Percentiles rank a stretch among this genome's conserved stretches.
Conservation (phyloP, 768 basidiomycete genomes). For the Rhizopogon vesiculosus region DNA sequence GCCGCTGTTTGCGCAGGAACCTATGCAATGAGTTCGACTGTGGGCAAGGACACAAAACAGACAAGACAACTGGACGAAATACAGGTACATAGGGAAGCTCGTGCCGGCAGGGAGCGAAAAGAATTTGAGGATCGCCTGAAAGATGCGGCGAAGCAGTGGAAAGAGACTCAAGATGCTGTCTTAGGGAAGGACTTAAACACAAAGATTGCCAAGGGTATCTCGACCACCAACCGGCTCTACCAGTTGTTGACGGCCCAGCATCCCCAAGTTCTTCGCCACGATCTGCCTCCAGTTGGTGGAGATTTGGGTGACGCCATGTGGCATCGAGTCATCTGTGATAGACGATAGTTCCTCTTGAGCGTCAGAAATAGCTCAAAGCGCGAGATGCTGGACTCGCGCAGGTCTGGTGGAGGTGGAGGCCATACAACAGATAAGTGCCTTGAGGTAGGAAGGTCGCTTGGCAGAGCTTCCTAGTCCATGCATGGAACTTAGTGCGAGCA, state of each 20-base stretch:
- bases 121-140: slow-evolving; percentile 59
- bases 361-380: background rate
- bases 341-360: background rate
- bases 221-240: background rate
- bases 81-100: slow-evolving; percentile 25
- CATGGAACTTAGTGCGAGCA: background rate
- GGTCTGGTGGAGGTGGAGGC: background rate
- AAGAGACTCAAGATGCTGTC: slow-evolving; percentile 2
- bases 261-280: background rate
- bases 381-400: background rate
- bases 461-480: background rate
- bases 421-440: background rate
- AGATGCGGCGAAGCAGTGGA: slow-evolving; percentile 48
- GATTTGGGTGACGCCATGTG: background rate
- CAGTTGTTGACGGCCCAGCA: background rate
- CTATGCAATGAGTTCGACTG: slow-evolving; percentile 8
- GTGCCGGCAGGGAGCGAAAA: slow-evolving; percentile 39
- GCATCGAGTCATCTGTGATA: background rate
- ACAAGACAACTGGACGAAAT: slow-evolving; percentile 23
- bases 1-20: slow-evolving; percentile 52
- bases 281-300: slow-evolving; percentile 9
- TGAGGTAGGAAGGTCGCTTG: background rate
- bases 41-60: slow-evolving; percentile 19
- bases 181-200: background rate
- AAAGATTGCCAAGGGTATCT: background rate